These are phyloP conservation scores for Podosphaera fusca DNA, from an alignment of 2,329 filamentous ascomycete species.

Conservation along the genomic window DNA sequence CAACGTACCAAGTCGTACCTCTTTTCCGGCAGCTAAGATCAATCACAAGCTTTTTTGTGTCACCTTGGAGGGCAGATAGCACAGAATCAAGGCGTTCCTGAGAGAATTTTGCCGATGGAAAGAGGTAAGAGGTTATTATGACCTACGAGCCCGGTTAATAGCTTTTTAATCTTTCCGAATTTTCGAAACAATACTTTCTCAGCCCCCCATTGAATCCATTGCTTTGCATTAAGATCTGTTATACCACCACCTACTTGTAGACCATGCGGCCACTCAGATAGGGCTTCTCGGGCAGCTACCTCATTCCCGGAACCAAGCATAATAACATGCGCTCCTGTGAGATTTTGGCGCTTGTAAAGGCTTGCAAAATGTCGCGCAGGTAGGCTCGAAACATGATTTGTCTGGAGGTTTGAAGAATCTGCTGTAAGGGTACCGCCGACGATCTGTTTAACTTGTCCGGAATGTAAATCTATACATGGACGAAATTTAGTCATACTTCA, in stretches of 20 bases:
- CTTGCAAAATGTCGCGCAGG: slow-evolving; percentile 60
- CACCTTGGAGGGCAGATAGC: slow-evolving; percentile 45
- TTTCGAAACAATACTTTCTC: slow-evolving; percentile 42
- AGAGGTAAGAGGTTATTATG: slow-evolving; percentile 90
- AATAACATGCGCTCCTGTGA: slow-evolving; percentile 77
- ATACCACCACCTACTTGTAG: slow-evolving; percentile 92
- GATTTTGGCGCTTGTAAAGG: slow-evolving; percentile 52
- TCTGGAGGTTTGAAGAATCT: slow-evolving; percentile 44
- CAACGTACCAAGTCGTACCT: slow-evolving; percentile 67
- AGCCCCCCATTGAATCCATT: slow-evolving; percentile 74
- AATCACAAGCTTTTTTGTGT: slow-evolving; percentile 68
- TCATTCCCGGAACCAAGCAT: slow-evolving; percentile 85
- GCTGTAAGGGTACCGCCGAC: slow-evolving; percentile 78
- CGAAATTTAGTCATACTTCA: slow-evolving; percentile 69
- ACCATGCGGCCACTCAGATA: slow-evolving; percentile 53
- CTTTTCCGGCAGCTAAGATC: slow-evolving; percentile 76
- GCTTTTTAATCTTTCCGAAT: background rate
- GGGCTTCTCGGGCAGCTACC: slow-evolving; percentile 52
- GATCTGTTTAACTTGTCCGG: slow-evolving; percentile 96
- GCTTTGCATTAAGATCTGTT: slow-evolving; percentile 55
- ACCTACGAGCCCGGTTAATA: slow-evolving; percentile 34
- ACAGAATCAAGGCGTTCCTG: slow-evolving; percentile 53
- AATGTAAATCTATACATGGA: slow-evolving; percentile 91
- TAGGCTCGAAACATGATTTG: slow-evolving; percentile 76
- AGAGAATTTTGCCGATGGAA: slow-evolving; percentile 65